Evolutionary conservation across 371 early-diverging fungal genomes (phyloP).

Genomic region (Mortierella sp.): DNA sequence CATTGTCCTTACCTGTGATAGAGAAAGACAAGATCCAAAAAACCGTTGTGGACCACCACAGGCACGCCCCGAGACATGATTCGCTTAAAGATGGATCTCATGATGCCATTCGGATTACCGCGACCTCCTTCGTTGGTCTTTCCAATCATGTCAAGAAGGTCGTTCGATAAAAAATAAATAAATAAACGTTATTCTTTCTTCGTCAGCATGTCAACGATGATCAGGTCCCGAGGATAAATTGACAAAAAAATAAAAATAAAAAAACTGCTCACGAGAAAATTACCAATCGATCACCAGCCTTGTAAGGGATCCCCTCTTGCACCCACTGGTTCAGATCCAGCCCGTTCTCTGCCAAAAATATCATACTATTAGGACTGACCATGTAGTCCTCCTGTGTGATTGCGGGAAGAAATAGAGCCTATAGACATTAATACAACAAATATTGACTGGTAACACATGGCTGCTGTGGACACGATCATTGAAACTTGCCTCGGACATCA

Average conservation of each 20-base stretch:
- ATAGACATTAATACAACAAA: too few relatives aligned
- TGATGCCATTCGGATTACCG: constrained; percentile 52
- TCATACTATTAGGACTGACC: constrained; percentile 73
- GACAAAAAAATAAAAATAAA: too few relatives aligned
- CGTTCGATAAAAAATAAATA: too few relatives aligned
- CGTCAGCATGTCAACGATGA: neutral
- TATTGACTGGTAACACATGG: too few relatives aligned
- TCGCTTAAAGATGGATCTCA: constrained; percentile 59
- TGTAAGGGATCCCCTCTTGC: constrained; percentile 79
- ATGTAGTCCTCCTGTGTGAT: constrained; percentile 51
- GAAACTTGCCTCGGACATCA: constrained; percentile 56
- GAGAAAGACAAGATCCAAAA: constrained; percentile 89
- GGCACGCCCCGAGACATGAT: constrained; percentile 59
- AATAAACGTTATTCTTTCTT: too few relatives aligned
- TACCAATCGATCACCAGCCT: constrained; percentile 59
- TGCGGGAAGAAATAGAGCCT: too few relatives aligned
- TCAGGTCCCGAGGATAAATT: too few relatives aligned
- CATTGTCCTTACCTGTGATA: constrained; percentile 69
- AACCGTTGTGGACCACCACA: constrained; percentile 90
- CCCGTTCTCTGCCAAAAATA: constrained; percentile 83
- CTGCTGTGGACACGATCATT: too few relatives aligned
- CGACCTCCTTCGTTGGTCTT: constrained; percentile 43
- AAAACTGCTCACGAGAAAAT: too few relatives aligned
- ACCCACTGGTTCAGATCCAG: constrained; percentile 86
- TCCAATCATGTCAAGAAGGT: too few relatives aligned